These are phyloP conservation scores for Isatis lusitanica DNA, from an alignment of 441 rosid species.

Conservation along the genomic window DNA sequence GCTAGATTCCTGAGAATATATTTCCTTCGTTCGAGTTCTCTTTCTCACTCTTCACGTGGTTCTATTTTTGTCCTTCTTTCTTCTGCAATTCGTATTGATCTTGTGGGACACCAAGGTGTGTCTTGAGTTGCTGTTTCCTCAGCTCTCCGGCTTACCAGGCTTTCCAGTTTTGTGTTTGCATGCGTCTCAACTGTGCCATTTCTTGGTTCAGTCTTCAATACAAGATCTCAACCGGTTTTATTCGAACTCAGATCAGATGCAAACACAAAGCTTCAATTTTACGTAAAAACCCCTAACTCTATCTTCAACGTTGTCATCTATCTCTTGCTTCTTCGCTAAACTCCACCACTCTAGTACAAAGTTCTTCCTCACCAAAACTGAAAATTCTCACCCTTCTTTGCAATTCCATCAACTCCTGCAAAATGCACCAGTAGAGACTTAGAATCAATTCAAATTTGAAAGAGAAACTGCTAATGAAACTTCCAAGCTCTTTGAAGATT, in stretches of 20 bases:
- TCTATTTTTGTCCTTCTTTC: no score
- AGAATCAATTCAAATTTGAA: constrained; percentile 14
- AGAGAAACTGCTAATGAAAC: neutral
- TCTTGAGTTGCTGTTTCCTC: no score
- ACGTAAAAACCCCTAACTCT: constrained; percentile 65
- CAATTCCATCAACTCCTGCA: neutral
- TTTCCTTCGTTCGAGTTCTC: no score
- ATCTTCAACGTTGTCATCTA: neutral
- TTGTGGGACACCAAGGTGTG: no score
- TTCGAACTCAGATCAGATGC: constrained; percentile 51
- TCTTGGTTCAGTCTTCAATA: constrained; percentile 34
- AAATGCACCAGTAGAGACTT: constrained; percentile 29
- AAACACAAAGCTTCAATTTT: constrained; percentile 62
- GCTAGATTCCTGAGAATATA: no score
- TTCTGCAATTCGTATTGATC: no score
- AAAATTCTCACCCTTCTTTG: constrained; percentile 50
- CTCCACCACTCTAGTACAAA: constrained; percentile 50
- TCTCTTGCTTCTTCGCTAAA: constrained; percentile 54
- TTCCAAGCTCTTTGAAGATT: constrained; percentile 4
- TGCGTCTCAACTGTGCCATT: constrained; percentile 51
- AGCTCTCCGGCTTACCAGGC: constrained; percentile 16
- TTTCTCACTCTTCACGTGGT: no score
- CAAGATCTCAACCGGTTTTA: constrained; percentile 63
- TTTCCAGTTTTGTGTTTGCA: constrained; percentile 55
- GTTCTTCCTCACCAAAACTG: constrained; percentile 57